A percentile compares a stretch with the other conserved stretches of the same genome.
These are phyloP conservation scores for Diddensiella transvaalensis DNA, from an alignment of 805 yeast genomes.

Conservation along the genomic window DNA sequence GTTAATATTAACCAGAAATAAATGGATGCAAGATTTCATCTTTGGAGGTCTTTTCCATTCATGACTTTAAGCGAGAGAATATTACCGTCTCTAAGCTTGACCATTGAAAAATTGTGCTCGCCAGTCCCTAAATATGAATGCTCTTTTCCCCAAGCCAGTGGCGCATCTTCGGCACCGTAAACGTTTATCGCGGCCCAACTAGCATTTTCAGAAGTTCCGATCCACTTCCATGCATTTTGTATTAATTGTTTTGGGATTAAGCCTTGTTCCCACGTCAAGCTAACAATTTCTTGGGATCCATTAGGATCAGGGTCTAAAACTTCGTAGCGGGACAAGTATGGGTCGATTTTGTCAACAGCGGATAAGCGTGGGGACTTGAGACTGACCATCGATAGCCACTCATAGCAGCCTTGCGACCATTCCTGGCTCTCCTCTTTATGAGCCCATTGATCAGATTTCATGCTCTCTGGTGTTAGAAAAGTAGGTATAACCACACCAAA, in stretches of 20 bases:
- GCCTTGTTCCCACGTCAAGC: slow-evolving; percentile 12
- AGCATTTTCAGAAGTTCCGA: not conserved
- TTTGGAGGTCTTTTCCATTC: slow-evolving; percentile 11
- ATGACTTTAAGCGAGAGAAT: slow-evolving; percentile 7
- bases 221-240: not conserved
- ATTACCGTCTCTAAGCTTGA: slow-evolving; percentile 6
- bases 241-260: slow-evolving; percentile 5
- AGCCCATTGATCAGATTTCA: not conserved
- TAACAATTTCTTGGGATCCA: slow-evolving; percentile 1
- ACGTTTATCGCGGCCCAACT: slow-evolving; percentile 20
- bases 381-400: slow-evolving; percentile 23
- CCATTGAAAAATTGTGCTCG: slow-evolving; percentile 21
- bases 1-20: too few relatives aligned
- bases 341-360: slow-evolving; percentile 14
- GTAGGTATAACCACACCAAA: not conserved
- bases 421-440: slow-evolving; percentile 17
- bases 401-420: slow-evolving; percentile 18
- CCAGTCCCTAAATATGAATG: slow-evolving; percentile 23
- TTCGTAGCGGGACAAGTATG: slow-evolving; percentile 16
- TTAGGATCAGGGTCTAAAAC: slow-evolving; percentile 13
- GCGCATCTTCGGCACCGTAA: slow-evolving; percentile 23
- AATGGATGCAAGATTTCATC: not conserved
- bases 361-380: slow-evolving; percentile 19
- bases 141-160: slow-evolving; percentile 25
- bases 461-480: not conserved